These are phyloP conservation scores for Opeltia flavorubescens DNA, from an alignment of 495 filamentous ascomycete genomes.

Conservation along the genomic window DNA sequence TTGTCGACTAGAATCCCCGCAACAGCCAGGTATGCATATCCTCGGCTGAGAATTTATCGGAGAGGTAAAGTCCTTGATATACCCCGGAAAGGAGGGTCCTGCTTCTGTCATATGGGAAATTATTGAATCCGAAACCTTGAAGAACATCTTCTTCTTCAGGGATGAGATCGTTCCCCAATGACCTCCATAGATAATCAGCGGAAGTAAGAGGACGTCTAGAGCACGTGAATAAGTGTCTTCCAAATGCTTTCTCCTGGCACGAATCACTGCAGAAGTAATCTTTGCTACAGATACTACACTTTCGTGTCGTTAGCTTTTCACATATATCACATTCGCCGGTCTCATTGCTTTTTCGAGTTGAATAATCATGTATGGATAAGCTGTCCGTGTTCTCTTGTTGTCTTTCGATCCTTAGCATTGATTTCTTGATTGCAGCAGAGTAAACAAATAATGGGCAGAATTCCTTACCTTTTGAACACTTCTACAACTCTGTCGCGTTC, in stretches of 20 bases:
- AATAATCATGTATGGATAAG: slow-evolving; percentile 11
- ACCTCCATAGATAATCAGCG: slow-evolving; percentile 19
- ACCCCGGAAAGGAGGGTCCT: slow-evolving; percentile 14
- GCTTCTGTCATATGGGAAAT: slow-evolving; percentile 9
- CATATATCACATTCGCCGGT: slow-evolving; percentile 10
- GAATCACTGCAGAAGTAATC: slow-evolving; percentile 18
- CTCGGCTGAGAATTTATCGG: slow-evolving; percentile 13
- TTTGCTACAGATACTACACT: slow-evolving; percentile 18
- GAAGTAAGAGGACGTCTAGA: slow-evolving; percentile 19
- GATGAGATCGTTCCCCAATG: slow-evolving; percentile 14
- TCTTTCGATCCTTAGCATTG: slow-evolving; percentile 14
- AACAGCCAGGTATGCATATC: slow-evolving; percentile 17
- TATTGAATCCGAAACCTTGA: slow-evolving; percentile 19
- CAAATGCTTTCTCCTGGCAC: slow-evolving; percentile 18
- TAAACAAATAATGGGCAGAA: slow-evolving; percentile 7
- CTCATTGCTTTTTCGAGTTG: slow-evolving; percentile 12
- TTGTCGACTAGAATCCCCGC: slow-evolving; percentile 16
- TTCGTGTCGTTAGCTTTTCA: slow-evolving; percentile 14
- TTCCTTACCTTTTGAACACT: slow-evolving; percentile 20
- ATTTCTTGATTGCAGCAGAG: too few species aligned
- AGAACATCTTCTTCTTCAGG: slow-evolving; percentile 20
- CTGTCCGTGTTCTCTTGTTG: slow-evolving; percentile 12
- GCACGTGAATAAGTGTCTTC: slow-evolving; percentile 16
- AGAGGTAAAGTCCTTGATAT: slow-evolving; percentile 16
- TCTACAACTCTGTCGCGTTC: slow-evolving; percentile 19